Percentiles rank a stretch among this genome's conserved stretches.
Conservation (phyloP, 2,329 filamentous ascomycete genomes). For the Harringtonia lauricola region DNA sequence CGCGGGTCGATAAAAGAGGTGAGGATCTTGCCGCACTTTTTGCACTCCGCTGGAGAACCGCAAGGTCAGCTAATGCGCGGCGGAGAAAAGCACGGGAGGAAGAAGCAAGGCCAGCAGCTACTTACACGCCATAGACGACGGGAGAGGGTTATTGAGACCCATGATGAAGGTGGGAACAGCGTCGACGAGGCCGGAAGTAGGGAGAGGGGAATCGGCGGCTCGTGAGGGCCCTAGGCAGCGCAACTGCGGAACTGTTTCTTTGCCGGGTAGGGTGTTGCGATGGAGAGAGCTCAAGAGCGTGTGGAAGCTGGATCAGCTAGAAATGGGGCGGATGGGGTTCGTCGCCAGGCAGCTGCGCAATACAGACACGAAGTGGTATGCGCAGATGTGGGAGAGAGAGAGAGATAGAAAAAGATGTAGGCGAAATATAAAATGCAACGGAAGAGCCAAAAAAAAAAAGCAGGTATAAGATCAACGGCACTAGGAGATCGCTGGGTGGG, state of each 20-base stretch:
- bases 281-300: background rate
- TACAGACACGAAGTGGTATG: no score
- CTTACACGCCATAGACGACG: slow-evolving; percentile 58
- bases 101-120: slow-evolving; percentile 14
- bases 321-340: no score
- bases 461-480: background rate
- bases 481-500: no score
- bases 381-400: no score
- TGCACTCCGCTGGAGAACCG: slow-evolving; percentile 69
- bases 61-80: background rate
- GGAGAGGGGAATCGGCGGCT: background rate
- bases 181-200: background rate
- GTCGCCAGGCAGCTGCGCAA: no score
- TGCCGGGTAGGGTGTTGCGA: no score
- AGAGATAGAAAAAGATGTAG: background rate
- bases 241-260: no score
- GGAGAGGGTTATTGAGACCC: slow-evolving; percentile 57
- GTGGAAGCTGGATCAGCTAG: no score
- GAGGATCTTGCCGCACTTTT: slow-evolving; percentile 92
- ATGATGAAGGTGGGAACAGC: slow-evolving; percentile 23
- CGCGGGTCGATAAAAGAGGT: slow-evolving; percentile 88
- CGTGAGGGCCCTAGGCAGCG: no score
- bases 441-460: background rate
- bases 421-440: background rate
- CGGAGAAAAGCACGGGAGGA: background rate